These are phyloP conservation scores for Hydrangea macrophylla DNA, from an alignment of 148 eudicot species.

Conservation along the genomic window DNA sequence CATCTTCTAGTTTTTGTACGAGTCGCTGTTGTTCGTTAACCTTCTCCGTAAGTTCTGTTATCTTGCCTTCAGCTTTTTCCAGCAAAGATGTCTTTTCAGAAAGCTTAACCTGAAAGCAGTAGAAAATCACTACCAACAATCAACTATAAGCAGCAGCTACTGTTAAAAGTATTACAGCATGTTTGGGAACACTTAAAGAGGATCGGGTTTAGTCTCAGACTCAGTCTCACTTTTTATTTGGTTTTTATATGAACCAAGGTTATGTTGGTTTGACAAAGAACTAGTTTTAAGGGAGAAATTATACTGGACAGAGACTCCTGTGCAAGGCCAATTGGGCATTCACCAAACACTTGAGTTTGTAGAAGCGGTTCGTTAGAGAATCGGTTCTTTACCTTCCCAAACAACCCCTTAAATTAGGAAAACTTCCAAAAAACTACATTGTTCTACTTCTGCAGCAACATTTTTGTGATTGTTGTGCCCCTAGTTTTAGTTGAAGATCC, in stretches of 20 bases:
- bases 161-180: background rate
- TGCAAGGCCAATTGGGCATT: too few relatives aligned
- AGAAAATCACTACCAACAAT: background rate
- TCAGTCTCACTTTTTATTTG: too few relatives aligned
- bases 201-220: too few relatives aligned
- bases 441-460: background rate
- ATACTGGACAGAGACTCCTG: too few relatives aligned
- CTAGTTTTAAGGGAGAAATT: too few relatives aligned
- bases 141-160: background rate
- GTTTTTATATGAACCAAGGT: too few relatives aligned
- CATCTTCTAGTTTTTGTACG: slow-evolving; percentile 98
- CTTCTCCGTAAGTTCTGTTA: slow-evolving; percentile 58
- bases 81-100: slow-evolving; percentile 75
- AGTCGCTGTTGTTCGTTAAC: slow-evolving; percentile 76
- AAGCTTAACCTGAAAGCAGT: slow-evolving; percentile 64
- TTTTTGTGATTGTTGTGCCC: background rate
- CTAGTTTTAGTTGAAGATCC: background rate
- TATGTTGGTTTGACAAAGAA: too few relatives aligned
- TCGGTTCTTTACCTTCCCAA: too few relatives aligned
- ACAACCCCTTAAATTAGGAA: too few relatives aligned
- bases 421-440: background rate
- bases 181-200: too few relatives aligned
- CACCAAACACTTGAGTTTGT: too few relatives aligned
- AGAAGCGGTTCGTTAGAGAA: too few relatives aligned
- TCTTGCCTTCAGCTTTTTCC: slow-evolving; percentile 83